Percentiles rank a stretch among this genome's conserved stretches.
Conservation (phyloP, 768 basidiomycete species). For the Calocera cornea region DNA sequence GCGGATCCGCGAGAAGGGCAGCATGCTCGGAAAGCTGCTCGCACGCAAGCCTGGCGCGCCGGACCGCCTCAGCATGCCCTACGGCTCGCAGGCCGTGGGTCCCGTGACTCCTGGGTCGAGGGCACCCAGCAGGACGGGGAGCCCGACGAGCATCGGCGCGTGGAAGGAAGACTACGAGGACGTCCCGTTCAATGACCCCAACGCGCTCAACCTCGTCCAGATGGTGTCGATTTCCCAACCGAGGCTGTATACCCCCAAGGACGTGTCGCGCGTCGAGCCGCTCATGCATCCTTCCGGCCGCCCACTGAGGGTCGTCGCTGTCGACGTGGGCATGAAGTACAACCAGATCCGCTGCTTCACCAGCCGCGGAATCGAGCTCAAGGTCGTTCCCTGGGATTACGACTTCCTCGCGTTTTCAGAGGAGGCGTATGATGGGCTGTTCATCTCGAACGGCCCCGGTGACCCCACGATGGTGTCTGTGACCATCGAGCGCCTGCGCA, state of each 20-base stretch:
- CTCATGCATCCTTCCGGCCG: constrained; percentile 67
- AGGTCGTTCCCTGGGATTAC: constrained; percentile 96
- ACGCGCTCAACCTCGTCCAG: constrained; percentile 79
- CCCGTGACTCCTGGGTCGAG: constrained; percentile 23
- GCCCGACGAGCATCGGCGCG: constrained; percentile 27
- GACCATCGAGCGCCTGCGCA: constrained; percentile 55
- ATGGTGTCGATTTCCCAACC: constrained; percentile 64
- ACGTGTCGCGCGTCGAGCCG: constrained; percentile 35
- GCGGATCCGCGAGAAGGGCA: constrained; percentile 87
- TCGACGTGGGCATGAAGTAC: constrained; percentile 99
- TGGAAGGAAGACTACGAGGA: constrained; percentile 82
- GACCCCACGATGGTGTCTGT: constrained; percentile 73
- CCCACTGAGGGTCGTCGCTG: constrained; percentile 66
- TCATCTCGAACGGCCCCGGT: constrained; percentile 95
- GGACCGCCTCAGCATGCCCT: constrained; percentile 19
- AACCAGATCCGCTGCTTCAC: constrained; percentile 97
- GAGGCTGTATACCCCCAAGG: constrained; percentile 44
- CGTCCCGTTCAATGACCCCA: constrained; percentile 77
- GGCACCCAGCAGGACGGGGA: not conserved
- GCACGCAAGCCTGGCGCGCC: constrained; percentile 41
- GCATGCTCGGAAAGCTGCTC: constrained; percentile 76
- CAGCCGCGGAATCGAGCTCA: constrained; percentile 82
- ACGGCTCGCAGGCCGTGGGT: constrained; percentile 24
- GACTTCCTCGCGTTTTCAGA: constrained; percentile 61
- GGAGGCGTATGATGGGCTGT: constrained; percentile 85